Percentiles rank a stretch among this genome's conserved stretches.
Conservation (phyloP, 768 basidiomycete genomes). For the Pleurotus pulmonarius region DNA sequence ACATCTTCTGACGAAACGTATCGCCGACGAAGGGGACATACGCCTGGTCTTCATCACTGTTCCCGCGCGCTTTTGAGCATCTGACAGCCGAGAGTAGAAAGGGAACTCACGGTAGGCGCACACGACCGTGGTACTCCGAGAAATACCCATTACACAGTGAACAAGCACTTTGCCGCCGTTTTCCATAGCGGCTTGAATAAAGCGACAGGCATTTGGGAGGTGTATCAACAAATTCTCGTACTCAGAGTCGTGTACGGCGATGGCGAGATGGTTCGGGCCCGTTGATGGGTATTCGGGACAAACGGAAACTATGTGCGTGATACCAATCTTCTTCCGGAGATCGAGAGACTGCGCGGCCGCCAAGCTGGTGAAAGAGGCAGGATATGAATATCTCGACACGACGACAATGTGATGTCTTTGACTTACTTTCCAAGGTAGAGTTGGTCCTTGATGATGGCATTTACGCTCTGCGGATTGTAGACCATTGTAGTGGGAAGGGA, state of each 20-base stretch:
- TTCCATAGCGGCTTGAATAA: conserved; percentile 57
- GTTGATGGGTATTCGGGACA: conserved; percentile 51
- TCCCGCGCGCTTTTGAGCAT: not conserved
- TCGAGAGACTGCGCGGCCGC: conserved; percentile 30
- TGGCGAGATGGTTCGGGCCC: conserved; percentile 33
- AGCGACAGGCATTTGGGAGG: conserved; percentile 53
- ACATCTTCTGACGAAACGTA: conserved; percentile 49
- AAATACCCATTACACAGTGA: conserved; percentile 74
- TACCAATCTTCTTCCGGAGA: conserved; percentile 28
- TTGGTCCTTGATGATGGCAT: conserved; percentile 33
- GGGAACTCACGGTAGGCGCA: conserved; percentile 48
- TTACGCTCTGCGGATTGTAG: conserved; percentile 20
- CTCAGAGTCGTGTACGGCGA: conserved; percentile 41
- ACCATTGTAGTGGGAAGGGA: conserved; percentile 10
- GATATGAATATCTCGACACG: not conserved
- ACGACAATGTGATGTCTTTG: not conserved
- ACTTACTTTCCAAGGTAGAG: conserved; percentile 42
- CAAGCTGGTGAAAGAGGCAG: conserved; percentile 22
- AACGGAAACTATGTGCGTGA: conserved; percentile 55
- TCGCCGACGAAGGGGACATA: conserved; percentile 37
- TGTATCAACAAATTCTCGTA: conserved; percentile 60
- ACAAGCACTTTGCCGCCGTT: conserved; percentile 57
- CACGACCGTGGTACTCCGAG: conserved; percentile 60
- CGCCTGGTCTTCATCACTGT: conserved; percentile 49
- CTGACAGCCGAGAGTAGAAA: not conserved